phyloP scores from a whole-genome alignment of 148 eudicot genomes.

The Persicaria maculosa region DNA sequence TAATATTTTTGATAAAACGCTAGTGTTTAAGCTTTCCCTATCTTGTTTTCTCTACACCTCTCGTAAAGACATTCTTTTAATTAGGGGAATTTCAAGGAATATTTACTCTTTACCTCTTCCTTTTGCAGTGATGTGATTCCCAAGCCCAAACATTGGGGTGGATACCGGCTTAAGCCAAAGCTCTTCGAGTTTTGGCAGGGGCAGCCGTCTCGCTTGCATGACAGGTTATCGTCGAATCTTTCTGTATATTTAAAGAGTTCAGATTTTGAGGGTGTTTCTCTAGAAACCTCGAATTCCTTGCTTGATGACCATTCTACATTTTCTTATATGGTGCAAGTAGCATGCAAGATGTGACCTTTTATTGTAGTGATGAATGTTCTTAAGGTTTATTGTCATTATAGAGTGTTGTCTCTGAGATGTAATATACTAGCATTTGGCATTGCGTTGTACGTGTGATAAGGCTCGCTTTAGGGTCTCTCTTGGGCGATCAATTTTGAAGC shows the following conservation, averaged over 20 bases:
- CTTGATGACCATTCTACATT: background rate
- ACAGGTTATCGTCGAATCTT: slow-evolving; percentile 43
- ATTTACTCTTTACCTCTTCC: slow-evolving; percentile 2
- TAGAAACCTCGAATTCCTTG: background rate
- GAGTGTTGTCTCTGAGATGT: background rate
- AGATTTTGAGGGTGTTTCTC: background rate
- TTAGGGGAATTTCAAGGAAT: background rate
- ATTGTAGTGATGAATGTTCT: background rate
- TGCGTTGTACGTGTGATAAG: background rate
- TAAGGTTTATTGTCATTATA: background rate
- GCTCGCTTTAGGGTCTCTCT: background rate
- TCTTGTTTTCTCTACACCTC: background rate
- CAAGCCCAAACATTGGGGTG: slow-evolving; percentile 91
- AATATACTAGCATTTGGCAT: background rate
- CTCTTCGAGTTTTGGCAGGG: slow-evolving; percentile 97
- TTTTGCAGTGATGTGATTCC: slow-evolving; percentile 75
- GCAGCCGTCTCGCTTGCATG: slow-evolving; percentile 94
- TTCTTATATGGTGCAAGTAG: background rate
- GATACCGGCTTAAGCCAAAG: slow-evolving; percentile 80
- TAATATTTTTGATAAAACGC: background rate
- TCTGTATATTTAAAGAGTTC: background rate
- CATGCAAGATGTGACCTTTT: background rate
- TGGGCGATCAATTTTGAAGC: background rate
- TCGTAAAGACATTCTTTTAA: background rate
- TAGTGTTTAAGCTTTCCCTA: background rate